Base-by-base conservation (phyloP, 805 yeast species). In the Yarrowia divulgata region DNA sequence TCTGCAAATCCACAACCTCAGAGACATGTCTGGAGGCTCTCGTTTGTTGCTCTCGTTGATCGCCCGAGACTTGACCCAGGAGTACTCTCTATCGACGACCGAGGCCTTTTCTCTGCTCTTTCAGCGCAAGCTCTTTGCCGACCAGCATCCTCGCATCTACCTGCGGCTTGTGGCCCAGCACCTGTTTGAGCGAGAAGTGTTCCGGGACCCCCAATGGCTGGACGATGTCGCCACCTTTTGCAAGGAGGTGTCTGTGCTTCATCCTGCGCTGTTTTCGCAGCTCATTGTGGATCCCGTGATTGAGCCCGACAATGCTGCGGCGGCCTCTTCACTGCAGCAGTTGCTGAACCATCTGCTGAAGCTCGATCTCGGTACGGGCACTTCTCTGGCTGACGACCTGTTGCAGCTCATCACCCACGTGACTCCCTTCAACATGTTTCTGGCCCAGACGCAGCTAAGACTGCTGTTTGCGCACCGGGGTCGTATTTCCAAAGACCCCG, bases 1-100 rank as follows among this genome's bases (percentile, higher is more conserved):
- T 52, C 55, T 75, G 72, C 66, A 69, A 68, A 19, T 75, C 70
- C 64, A 68, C 58, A 12, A 71, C 62, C 73, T 77, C 54, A 74
- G 74, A 42, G 66, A 60, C 52, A 43, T 60, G 66, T 60, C 70
- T 75, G 39, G 73, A 75, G 68, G 66, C 1, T 32, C 62, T 9
- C 8, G 48, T 0, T 8, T 60, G 9, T 4, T 60, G 52, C 19
- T 60, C 14, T 60, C 66, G 9, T 14, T 60, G 42, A 60, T 60
- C 0, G 50, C 66, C 1, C 18, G 66, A 3, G 66, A 60, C 19
- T 13, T 60, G 42, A 19, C 48, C n/a, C 43, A 67, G 8, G 71
- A 67, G 35, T 37, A 43, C 35, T 16, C 46, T 58, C 57, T 74
- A 13, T 58, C 55, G 52, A 72, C 73, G 5, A 60, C 69, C 10